phyloP scores from a whole-genome alignment of 2,329 filamentous ascomycete genomes.

The Tolypocladium tundrense region DNA sequence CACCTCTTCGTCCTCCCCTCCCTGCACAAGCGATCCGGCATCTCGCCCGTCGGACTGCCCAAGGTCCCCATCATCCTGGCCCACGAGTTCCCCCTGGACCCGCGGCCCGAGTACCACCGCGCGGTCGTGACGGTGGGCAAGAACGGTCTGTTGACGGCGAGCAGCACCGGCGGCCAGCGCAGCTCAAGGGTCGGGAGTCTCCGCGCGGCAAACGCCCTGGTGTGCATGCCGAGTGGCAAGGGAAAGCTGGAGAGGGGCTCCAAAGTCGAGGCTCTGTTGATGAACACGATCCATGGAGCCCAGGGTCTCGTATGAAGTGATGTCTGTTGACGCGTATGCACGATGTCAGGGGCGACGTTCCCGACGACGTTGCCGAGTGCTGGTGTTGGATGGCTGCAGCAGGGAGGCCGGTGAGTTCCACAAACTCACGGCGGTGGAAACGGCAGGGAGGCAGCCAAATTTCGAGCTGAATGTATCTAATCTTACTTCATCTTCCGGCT shows the following conservation, averaged over 20 bases:
- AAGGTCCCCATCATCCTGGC: constrained; percentile 60
- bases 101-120: constrained; percentile 86
- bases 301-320: not conserved
- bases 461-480: not conserved
- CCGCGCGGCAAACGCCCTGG: constrained; percentile 75
- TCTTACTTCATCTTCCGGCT: constrained; percentile 9
- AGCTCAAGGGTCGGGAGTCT: constrained; percentile 86
- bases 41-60: constrained; percentile 58
- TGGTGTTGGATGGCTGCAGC: not conserved
- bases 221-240: constrained; percentile 60
- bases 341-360: not conserved
- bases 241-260: constrained; percentile 58
- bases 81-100: constrained; percentile 65
- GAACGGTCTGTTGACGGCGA: constrained; percentile 62
- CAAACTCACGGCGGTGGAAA: not conserved
- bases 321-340: too few relatives aligned
- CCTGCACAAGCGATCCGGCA: constrained; percentile 65
- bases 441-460: too few relatives aligned
- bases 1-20: constrained; percentile 89
- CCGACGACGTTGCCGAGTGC: not conserved
- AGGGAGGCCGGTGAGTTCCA: not conserved
- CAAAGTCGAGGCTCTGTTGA: constrained; percentile 67
- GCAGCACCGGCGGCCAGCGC: constrained; percentile 80
- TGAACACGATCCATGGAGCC: constrained; percentile 40
- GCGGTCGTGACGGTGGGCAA: constrained; percentile 55